phyloP scores from a whole-genome alignment of 2,329 filamentous ascomycete genomes.

The Cercospora beticola region DNA sequence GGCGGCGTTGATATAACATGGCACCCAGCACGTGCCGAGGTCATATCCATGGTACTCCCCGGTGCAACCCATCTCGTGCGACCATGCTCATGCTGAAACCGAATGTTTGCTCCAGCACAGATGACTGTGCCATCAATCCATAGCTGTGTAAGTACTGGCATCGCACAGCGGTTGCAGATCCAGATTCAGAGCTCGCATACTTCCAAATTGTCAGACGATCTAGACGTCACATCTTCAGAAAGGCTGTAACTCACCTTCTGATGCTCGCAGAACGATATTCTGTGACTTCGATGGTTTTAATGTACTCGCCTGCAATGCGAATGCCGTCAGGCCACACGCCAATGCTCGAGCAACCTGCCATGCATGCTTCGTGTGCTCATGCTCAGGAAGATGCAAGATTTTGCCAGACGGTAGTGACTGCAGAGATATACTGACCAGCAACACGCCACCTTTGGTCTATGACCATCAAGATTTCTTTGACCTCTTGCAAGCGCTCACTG shows the following conservation, averaged over 20 bases:
- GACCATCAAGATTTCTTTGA: background rate
- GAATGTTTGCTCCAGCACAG: background rate
- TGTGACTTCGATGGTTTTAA: background rate
- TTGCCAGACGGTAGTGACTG: background rate
- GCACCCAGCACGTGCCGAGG: background rate
- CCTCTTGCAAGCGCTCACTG: background rate
- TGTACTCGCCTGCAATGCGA: background rate
- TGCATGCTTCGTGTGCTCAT: background rate
- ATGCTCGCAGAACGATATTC: background rate
- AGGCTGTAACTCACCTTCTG: background rate
- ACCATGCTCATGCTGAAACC: background rate
- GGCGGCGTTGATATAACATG: background rate
- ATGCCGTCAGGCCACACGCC: background rate
- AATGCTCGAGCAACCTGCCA: no score
- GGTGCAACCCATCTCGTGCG: background rate
- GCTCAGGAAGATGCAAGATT: conserved; percentile 5
- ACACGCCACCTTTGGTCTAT: background rate
- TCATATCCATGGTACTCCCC: background rate
- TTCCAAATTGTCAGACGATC: conserved; percentile 20
- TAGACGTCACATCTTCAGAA: conserved; percentile 15
- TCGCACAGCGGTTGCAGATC: background rate
- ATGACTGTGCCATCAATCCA: background rate
- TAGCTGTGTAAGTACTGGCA: background rate
- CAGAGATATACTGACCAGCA: background rate
- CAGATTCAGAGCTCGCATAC: background rate